Percentiles rank a stretch among this genome's conserved stretches.
These are phyloP conservation scores for Hanseniaspora clermontiae DNA, from an alignment of 805 yeast species.

Conservation along the genomic window DNA sequence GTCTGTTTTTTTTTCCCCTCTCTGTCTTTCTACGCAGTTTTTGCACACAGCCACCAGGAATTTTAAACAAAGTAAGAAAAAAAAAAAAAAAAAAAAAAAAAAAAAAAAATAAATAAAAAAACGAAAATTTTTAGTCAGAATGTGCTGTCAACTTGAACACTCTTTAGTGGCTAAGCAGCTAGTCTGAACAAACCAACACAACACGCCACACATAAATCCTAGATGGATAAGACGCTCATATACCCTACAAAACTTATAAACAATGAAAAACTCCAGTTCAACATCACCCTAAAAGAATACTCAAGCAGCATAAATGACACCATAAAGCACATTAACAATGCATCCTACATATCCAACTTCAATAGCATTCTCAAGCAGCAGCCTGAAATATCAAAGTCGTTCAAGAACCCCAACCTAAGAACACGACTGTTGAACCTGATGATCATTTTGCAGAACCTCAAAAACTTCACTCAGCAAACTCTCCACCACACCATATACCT, in stretches of 20 bases:
- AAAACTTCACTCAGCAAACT: slow-evolving; percentile 51
- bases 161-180: not conserved
- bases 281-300: slow-evolving; percentile 32
- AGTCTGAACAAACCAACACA: slow-evolving; percentile 12
- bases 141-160: not conserved
- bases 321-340: slow-evolving; percentile 30
- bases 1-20: too few species aligned
- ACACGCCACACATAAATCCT: slow-evolving; percentile 19
- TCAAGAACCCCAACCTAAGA: slow-evolving; percentile 48
- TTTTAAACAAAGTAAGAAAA: too few species aligned
- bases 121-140: too few species aligned
- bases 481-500: slow-evolving; percentile 54
- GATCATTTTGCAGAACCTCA: slow-evolving; percentile 50
- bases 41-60: too few species aligned
- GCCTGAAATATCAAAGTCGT: slow-evolving; percentile 51
- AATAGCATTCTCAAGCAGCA: slow-evolving; percentile 63
- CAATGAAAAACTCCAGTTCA: slow-evolving; percentile 34
- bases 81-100: too few species aligned
- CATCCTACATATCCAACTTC: slow-evolving; percentile 21
- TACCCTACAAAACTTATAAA: slow-evolving; percentile 34
- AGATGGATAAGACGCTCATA: slow-evolving; percentile 14
- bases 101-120: too few species aligned
- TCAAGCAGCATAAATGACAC: slow-evolving; percentile 31
- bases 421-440: slow-evolving; percentile 67
- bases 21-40: too few species aligned